Evolutionary conservation across 345 rosid genomes (phyloP).

Genomic region (Linum tenue): DNA sequence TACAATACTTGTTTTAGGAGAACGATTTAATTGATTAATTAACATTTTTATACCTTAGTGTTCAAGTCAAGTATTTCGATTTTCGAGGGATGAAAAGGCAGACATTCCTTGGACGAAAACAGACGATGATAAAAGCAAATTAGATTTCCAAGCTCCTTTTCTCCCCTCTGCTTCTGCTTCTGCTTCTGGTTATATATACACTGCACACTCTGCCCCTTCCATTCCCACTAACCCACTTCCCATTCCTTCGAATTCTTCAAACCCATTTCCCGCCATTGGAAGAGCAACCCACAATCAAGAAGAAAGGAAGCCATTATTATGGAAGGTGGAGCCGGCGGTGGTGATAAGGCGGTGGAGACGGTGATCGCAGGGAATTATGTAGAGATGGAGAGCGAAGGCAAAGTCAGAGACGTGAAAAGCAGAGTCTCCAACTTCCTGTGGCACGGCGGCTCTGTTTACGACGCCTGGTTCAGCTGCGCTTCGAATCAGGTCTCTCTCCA

Average conservation of each 20-base stretch:
- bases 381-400: constrained; percentile 86
- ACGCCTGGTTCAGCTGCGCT: constrained; percentile 99
- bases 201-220: not conserved
- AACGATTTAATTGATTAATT: too few species aligned
- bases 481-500: constrained; percentile 62
- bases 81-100: too few species aligned
- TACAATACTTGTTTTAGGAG: too few species aligned
- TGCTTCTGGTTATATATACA: not conserved
- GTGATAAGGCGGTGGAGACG: constrained; percentile 86
- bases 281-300: not conserved
- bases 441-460: constrained; percentile 97
- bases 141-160: too few species aligned
- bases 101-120: too few species aligned
- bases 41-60: too few species aligned
- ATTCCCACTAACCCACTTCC: not conserved
- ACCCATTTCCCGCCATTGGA: not conserved
- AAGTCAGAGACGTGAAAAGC: constrained; percentile 44
- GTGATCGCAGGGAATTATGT: constrained; percentile 82
- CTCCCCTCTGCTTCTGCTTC: not conserved
- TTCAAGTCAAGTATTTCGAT: too few species aligned
- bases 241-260: not conserved
- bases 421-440: constrained; percentile 66
- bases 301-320: not conserved
- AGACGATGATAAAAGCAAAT: too few species aligned
- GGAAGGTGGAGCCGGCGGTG: constrained; percentile 19